Conservation (phyloP, 2,329 filamentous ascomycete species). For the Botrytis fragariae region DNA sequence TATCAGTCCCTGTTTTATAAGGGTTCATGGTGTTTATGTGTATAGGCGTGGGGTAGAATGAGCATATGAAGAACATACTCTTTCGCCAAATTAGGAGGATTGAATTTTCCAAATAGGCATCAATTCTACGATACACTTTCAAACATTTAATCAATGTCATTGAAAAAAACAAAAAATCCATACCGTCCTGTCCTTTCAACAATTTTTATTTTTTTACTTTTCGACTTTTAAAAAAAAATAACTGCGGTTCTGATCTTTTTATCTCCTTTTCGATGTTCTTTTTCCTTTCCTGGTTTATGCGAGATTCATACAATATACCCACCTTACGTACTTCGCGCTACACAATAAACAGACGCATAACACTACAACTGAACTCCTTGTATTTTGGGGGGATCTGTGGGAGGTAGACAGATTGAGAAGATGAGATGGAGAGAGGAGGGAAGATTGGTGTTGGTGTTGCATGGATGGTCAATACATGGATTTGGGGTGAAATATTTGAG, state of each 20-base stretch:
- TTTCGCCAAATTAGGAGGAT: slow-evolving; percentile 26
- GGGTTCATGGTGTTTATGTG: slow-evolving; percentile 36
- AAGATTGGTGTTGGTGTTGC: slow-evolving; percentile 1
- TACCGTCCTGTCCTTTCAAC: slow-evolving; percentile 39
- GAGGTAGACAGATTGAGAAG: neutral
- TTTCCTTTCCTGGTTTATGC: slow-evolving; percentile 7
- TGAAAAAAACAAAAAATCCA: slow-evolving; percentile 20
- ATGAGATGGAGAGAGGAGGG: neutral
- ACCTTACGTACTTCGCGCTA: neutral
- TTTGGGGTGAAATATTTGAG: neutral
- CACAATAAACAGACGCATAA: neutral
- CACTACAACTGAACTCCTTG: slow-evolving; percentile 1
- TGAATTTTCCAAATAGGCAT: slow-evolving; percentile 27
- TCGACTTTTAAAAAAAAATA: slow-evolving; percentile 22
- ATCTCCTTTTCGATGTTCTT: slow-evolving; percentile 20
- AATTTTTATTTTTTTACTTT: neutral
- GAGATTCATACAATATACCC: slow-evolving; percentile 20
- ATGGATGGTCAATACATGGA: neutral
- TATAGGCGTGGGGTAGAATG: slow-evolving; percentile 38
- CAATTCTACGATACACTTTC: slow-evolving; percentile 29
- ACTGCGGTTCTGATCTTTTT: neutral
- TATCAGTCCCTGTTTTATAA: slow-evolving; percentile 26
- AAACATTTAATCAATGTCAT: slow-evolving; percentile 22
- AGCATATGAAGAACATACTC: slow-evolving; percentile 33
- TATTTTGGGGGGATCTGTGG: slow-evolving; percentile 7